A percentile compares a stretch with the other conserved stretches of the same genome.
phyloP scores from a whole-genome alignment of 257 asterid genomes.

The Mitragyna speciosa region DNA sequence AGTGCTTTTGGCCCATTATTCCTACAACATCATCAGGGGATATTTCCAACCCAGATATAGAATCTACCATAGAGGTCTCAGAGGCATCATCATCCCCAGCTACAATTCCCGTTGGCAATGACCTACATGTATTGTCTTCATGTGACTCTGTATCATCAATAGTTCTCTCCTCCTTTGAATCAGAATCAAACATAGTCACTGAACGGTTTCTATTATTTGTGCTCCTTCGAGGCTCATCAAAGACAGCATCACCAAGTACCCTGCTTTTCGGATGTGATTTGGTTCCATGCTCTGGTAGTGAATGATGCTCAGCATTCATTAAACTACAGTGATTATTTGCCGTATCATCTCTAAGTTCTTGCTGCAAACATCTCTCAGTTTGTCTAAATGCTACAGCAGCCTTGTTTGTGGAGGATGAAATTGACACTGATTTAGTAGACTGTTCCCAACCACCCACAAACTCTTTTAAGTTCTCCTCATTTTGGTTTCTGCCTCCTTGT shows the following conservation, averaged over 20 bases:
- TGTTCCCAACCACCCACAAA: conserved; percentile 17
- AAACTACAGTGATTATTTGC: conserved; percentile 24
- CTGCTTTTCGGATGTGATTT: conserved; percentile 27
- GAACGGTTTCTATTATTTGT: conserved; percentile 32
- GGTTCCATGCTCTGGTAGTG: conserved; percentile 27
- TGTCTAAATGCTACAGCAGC: conserved; percentile 24
- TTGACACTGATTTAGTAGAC: conserved; percentile 30
- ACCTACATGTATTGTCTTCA: conserved; percentile 42
- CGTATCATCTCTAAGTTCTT: conserved; percentile 28
- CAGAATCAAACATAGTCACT: conserved; percentile 15
- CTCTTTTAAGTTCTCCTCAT: conserved; percentile 34
- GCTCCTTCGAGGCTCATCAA: conserved; percentile 19
- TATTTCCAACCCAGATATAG: conserved; percentile 47
- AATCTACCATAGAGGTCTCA: conserved; percentile 72
- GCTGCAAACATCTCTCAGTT: conserved; percentile 23
- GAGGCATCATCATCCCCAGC: conserved; percentile 57
- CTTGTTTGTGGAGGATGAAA: conserved; percentile 29
- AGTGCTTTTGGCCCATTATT: conserved; percentile 70
- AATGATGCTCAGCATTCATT: conserved; percentile 25
- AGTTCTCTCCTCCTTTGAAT: conserved; percentile 34
- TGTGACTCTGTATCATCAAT: conserved; percentile 38
- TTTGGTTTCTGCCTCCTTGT: conserved; percentile 26
- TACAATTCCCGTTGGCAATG: conserved; percentile 34
- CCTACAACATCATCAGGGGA: conserved; percentile 84
- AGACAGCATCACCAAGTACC: conserved; percentile 19